Evolutionary conservation across 2,329 filamentous ascomycete genomes (phyloP), one percentile per base, ranked within the genome.

Genomic region (Pyrenochaeta sp.): DNA sequence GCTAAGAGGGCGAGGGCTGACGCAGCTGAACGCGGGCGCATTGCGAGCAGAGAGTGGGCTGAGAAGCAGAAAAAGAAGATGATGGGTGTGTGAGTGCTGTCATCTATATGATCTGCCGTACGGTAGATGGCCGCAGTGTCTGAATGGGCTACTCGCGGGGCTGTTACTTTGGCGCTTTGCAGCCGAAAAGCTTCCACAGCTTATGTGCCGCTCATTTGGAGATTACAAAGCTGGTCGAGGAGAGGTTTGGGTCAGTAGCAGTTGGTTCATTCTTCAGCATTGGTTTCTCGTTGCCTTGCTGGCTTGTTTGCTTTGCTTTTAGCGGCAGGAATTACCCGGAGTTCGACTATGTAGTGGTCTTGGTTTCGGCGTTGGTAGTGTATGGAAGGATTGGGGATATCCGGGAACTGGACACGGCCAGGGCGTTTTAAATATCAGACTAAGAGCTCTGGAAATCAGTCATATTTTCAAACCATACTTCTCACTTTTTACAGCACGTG

Each of bases 41-140:
- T 76, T 40, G 72, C 77, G 37, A 80, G 78, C 64, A 64, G 81
- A 10, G 81, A 83, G 67, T 84, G 82, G 82, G 82, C 82, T 4
- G 80, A 82, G 72, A 80, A 78, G 74, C 78, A 81, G 73, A 78
- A 72, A 73, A 76, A 75, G 73, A 78, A 73, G 67, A 62, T 65
- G 62, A 58, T 71, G 67, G 67, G 46, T 28, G 61, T 44, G n/a
- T 54, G 42, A 53, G 19, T 12, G 12, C 5, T 12, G 24, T 28
- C 43, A 15, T 5, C 10, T 30, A 39, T 39, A 39, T 39, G 36
- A 19, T 3, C n/a, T n/a, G 8, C 15, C 15, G 5, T 39, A 13
- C 5, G 5, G 12, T 39, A 13, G 36, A n/a, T 19, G 36, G 32
- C 12, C 13, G 10, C 8, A 36, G 32, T 36, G 32, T 36, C 13